These are phyloP conservation scores for Boletellus emodensis DNA, from an alignment of 768 basidiomycete genomes.

Conservation along the genomic window DNA sequence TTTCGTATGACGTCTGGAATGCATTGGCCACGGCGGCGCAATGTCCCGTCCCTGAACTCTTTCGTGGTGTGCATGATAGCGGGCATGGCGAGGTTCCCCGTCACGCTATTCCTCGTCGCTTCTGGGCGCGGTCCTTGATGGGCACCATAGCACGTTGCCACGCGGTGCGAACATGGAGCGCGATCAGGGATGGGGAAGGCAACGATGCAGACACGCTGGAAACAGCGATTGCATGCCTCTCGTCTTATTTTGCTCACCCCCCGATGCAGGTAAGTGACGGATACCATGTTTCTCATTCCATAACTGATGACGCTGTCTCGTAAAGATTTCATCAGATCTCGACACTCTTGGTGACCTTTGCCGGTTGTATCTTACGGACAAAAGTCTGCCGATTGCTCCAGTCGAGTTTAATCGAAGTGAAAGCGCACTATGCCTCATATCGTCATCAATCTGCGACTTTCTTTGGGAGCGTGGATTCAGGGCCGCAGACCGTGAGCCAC, in stretches of 20 bases:
- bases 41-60: constrained; percentile 32
- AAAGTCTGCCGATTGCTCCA: constrained; percentile 28
- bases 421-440: constrained; percentile 26
- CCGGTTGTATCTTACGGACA: constrained; percentile 32
- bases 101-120: constrained; percentile 41
- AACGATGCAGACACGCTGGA: constrained; percentile 35
- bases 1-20: constrained; percentile 57
- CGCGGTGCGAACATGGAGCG: constrained; percentile 40
- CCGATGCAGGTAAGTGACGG: constrained; percentile 37
- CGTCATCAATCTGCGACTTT: constrained; percentile 45
- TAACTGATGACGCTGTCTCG: not conserved
- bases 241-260: constrained; percentile 48
- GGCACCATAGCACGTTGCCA: constrained; percentile 41
- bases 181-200: constrained; percentile 7
- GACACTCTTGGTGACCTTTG: constrained; percentile 40
- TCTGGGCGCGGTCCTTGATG: constrained; percentile 48
- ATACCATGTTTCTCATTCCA: not conserved
- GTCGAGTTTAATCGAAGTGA: constrained; percentile 33
- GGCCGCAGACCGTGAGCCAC: constrained; percentile 38
- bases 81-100: constrained; percentile 9
- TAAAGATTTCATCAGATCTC: constrained; percentile 40
- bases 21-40: constrained; percentile 40
- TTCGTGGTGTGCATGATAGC: constrained; percentile 17
- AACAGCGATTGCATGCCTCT: constrained; percentile 45
- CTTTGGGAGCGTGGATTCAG: constrained; percentile 48